phyloP scores from a whole-genome alignment of 345 rosid genomes.

The Chamaenerion angustifolium region DNA sequence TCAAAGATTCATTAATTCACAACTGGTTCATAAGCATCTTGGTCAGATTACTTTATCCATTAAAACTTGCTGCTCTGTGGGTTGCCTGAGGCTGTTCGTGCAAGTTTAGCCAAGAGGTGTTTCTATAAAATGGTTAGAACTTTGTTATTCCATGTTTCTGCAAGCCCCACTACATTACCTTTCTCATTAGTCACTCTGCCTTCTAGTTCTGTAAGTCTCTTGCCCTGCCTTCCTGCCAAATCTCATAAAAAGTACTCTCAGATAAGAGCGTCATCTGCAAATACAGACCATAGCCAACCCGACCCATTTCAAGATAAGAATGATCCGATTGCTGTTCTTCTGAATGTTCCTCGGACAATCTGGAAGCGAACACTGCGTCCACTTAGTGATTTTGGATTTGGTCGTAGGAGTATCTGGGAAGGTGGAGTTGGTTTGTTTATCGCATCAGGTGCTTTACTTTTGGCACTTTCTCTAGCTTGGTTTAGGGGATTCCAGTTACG shows the following conservation, averaged over 20 bases:
- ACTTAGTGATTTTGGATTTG: conserved; percentile 84
- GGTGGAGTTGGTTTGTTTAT: conserved; percentile 97
- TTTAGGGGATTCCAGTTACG: conserved; percentile 70
- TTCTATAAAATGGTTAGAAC: conserved; percentile 2
- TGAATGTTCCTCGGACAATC: conserved; percentile 51
- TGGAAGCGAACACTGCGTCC: conserved; percentile 84
- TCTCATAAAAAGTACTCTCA: conserved; percentile 20
- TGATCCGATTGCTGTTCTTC: conserved; percentile 43
- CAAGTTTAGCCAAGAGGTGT: no score
- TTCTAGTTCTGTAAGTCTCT: conserved; percentile 8
- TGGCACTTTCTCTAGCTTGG: conserved; percentile 91
- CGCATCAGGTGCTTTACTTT: conserved; percentile 70
- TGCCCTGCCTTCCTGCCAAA: conserved; percentile 44
- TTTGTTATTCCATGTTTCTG: conserved; percentile 1
- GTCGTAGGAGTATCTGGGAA: conserved; percentile 89
- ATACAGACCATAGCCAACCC: conserved; percentile 32
- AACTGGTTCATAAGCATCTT: not conserved
- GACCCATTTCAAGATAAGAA: conserved; percentile 25
- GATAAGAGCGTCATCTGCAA: conserved; percentile 43
- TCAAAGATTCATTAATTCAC: no score
- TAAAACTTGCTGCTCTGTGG: not conserved
- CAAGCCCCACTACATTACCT: not conserved
- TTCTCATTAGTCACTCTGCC: not conserved
- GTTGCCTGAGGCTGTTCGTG: not conserved
- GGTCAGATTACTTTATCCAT: not conserved